Conservation (phyloP, 2,329 filamentous ascomycete genomes). For the Beauveria scarabaeidicola region DNA sequence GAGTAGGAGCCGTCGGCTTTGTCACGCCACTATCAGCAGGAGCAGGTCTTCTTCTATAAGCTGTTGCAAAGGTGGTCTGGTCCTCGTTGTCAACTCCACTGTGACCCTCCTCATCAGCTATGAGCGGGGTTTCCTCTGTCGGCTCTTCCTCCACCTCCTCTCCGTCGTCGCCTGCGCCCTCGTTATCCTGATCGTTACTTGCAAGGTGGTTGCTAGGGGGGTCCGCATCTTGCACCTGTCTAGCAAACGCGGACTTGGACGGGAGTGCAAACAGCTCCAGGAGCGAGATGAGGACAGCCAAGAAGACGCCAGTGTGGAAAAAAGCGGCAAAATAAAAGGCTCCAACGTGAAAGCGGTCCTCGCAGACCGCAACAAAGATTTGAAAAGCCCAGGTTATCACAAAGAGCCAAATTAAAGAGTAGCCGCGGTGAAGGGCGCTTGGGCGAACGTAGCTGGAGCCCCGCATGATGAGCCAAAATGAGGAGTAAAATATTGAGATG, state of each 20-base stretch:
- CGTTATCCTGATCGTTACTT: not conserved
- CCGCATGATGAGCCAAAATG: constrained; percentile 75
- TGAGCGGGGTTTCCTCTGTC: constrained; percentile 48
- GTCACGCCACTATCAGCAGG: constrained; percentile 27
- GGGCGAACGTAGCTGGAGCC: constrained; percentile 73
- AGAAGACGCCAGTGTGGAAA: constrained; percentile 65
- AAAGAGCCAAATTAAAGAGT: constrained; percentile 79
- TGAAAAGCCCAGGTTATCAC: constrained; percentile 63
- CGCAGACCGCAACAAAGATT: constrained; percentile 64
- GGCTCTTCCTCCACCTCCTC: constrained; percentile 22
- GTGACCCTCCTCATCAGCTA: constrained; percentile 26
- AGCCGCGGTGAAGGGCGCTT: constrained; percentile 76
- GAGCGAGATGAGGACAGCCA: constrained; percentile 67
- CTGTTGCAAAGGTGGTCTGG: constrained; percentile 46
- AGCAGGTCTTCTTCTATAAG: constrained; percentile 40
- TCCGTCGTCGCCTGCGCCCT: constrained; percentile 13
- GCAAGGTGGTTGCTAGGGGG: constrained; percentile 4
- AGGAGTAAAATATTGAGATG: constrained; percentile 67
- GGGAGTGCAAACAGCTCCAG: constrained; percentile 72
- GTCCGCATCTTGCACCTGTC: constrained; percentile 41
- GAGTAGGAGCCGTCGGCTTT: constrained; percentile 16
- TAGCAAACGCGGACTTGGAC: constrained; percentile 60
- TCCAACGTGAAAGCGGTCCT: constrained; percentile 62
- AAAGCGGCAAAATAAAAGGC: constrained; percentile 77
- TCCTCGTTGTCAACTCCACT: constrained; percentile 24